These are phyloP conservation scores for Leccinellum rugosiceps DNA, from an alignment of 768 basidiomycete genomes.

Conservation along the genomic window DNA sequence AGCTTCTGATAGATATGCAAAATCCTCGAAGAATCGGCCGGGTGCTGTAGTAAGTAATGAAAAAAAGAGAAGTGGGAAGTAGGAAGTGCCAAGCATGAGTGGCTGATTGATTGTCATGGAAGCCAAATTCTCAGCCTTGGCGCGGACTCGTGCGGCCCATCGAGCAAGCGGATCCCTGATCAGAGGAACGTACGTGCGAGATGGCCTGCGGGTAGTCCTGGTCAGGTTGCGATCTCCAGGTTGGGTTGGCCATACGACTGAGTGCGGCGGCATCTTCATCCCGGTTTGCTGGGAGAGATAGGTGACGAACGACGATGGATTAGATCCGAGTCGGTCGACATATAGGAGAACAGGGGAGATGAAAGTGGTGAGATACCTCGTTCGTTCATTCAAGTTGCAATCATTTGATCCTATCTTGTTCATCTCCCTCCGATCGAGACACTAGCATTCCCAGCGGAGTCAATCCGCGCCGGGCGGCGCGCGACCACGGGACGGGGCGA, in stretches of 20 bases:
- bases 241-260: background rate
- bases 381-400: background rate
- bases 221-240: background rate
- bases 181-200: background rate
- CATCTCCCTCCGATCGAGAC: slow-evolving; percentile 7
- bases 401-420: slow-evolving; percentile 6
- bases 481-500: slow-evolving; percentile 5
- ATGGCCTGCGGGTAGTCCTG: background rate
- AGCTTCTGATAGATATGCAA: slow-evolving; percentile 9
- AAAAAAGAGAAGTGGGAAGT: background rate
- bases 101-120: slow-evolving; percentile 19
- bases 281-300: background rate
- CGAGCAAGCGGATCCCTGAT: background rate
- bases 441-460: slow-evolving; percentile 12
- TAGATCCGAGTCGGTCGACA: background rate
- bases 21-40: slow-evolving; percentile 4
- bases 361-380: background rate
- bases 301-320: background rate
- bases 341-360: background rate
- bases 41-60: background rate
- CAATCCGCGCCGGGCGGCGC: slow-evolving; percentile 1
- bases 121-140: slow-evolving; percentile 1
- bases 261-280: background rate
- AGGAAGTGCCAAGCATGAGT: slow-evolving; percentile 1
- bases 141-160: slow-evolving; percentile 1